Evolutionary conservation across 1,284 basidiomycete genomes (phyloP), one percentile per base, ranked within the genome.

Genomic region (Kalmanozyma brasiliensis): DNA sequence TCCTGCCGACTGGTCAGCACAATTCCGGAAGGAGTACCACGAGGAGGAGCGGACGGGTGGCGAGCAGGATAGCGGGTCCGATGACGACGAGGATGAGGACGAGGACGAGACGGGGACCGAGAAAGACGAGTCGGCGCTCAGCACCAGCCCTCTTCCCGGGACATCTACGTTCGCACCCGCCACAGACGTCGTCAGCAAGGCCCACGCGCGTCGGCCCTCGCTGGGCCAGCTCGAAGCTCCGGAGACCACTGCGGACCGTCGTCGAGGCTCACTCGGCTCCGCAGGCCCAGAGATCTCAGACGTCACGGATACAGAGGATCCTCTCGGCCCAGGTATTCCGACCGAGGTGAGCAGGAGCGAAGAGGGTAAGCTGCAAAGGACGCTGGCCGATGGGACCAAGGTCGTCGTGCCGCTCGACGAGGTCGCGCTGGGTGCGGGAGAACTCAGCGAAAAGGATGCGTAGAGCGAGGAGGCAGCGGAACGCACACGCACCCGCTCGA

Each of bases 1-100:
- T n/a, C 72, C 80, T 3, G 79, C 80, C 1, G 79, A 81, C 41
- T 81, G 79, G 79, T 76, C 78, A 7, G 76, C 79, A 13, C 74
- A 76, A 34, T 78, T 78, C 37, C 49, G 75, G 16, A 51, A 74
- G 13, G 70, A 69, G 29, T 69, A 60, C n/a, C 60, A 69, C 20
- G 56, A 69, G 10, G 60, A 59, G 11, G 60, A 63, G 30, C 52
- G 35, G 8, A 44, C 64, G 11, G 40, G 56, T 26, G 56, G 45
- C 6, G 59, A 71, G 36, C 74, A 64, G 11, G 68, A 73, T n/a
- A n/a, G n/a, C 20, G 76, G 74, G 44, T 64, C 59, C 24, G 72
- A 79, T 17, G 75, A 73, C 16, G 66, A 70, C 22, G 72, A 76
- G 10, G 68, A 58, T 17, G 62, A 63, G 11, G 49, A 60, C 17